These are phyloP conservation scores for Cymbidium sinense DNA, from an alignment of 106 monocot species.

Conservation along the genomic window DNA sequence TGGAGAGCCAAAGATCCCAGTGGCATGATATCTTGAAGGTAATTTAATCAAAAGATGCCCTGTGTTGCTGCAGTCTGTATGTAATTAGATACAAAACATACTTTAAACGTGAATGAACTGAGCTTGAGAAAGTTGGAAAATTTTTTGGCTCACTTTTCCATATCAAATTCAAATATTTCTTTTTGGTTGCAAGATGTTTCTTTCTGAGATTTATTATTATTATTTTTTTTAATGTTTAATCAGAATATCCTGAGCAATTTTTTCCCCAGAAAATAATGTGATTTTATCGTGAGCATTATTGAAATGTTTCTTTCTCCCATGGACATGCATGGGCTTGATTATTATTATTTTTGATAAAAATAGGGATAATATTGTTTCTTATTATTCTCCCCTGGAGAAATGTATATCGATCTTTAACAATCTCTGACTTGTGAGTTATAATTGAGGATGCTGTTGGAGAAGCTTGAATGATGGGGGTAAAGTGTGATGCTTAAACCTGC, in stretches of 20 bases:
- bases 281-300: background rate
- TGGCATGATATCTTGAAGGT: conserved; percentile 25
- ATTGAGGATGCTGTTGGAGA: background rate
- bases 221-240: too few relatives aligned
- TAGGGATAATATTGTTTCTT: background rate
- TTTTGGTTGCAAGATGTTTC: background rate
- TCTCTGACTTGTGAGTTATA: background rate
- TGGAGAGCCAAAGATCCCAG: conserved; percentile 90
- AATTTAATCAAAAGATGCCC: background rate
- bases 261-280: background rate
- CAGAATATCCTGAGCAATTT: background rate
- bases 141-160: background rate
- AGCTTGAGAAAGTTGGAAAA: background rate
- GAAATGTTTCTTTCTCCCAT: background rate
- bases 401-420: background rate
- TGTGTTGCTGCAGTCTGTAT: background rate
- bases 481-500: background rate
- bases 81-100: background rate
- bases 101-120: background rate
- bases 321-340: background rate
- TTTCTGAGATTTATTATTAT: conserved; percentile 1
- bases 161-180: background rate
- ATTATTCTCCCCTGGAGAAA: background rate
- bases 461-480: background rate
- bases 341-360: background rate